phyloP scores from a whole-genome alignment of 305 asterid genomes.

The Petunia hybrid region DNA sequence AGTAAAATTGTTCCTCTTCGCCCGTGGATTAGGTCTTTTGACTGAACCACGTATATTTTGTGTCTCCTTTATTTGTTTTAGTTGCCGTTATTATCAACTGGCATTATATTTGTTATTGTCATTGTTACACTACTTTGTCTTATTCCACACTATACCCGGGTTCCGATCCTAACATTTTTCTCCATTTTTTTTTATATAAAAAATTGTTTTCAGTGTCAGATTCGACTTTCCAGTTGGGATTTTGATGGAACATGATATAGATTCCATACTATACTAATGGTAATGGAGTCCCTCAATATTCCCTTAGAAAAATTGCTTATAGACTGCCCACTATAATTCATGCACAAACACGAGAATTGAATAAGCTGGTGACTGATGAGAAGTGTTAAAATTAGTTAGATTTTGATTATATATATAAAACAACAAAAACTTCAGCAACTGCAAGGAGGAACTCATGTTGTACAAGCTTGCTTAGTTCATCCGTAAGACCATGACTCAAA shows the following conservation, averaged over 20 bases:
- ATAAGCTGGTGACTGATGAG: neutral
- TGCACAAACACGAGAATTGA: neutral
- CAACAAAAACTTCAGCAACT: neutral
- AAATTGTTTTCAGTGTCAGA: too few species aligned
- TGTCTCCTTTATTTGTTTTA: too few species aligned
- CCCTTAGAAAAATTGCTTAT: neutral
- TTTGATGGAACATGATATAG: neutral
- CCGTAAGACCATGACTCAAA: neutral
- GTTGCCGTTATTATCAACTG: too few species aligned
- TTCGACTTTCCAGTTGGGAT: neutral
- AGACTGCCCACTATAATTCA: neutral
- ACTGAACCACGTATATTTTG: too few species aligned
- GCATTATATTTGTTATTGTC: too few species aligned
- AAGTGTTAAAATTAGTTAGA: neutral
- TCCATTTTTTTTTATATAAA: too few species aligned
- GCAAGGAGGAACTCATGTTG: neutral
- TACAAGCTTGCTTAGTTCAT: neutral
- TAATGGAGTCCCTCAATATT: neutral
- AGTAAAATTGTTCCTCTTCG: too few species aligned
- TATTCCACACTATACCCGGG: too few species aligned
- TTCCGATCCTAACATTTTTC: too few species aligned
- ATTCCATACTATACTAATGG: neutral
- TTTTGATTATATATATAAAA: neutral
- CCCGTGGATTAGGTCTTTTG: too few species aligned
- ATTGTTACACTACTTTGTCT: too few species aligned